A percentile compares a stretch with the other conserved stretches of the same genome.
These are phyloP conservation scores for Multifurca ochricompacta DNA, from an alignment of 768 basidiomycete genomes.

Conservation along the genomic window DNA sequence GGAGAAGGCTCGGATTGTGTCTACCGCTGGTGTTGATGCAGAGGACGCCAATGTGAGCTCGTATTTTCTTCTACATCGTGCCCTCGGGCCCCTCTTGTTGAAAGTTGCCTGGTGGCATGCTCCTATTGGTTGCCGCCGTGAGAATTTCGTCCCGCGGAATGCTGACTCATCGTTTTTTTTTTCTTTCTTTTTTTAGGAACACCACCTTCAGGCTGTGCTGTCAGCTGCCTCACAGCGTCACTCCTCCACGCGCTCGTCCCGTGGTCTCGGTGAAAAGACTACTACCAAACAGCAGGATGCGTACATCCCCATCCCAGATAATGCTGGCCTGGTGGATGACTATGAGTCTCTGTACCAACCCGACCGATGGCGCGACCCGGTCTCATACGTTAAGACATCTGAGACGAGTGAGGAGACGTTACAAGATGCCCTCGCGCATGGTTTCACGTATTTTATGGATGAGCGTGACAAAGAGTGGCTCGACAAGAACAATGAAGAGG, in stretches of 20 bases:
- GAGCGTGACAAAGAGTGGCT: conserved; percentile 96
- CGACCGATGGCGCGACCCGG: conserved; percentile 66
- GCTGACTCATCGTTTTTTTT: conserved; percentile 41
- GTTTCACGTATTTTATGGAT: conserved; percentile 89
- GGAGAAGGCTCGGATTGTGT: conserved; percentile 74
- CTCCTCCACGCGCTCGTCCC: conserved; percentile 32
- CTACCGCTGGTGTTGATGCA: conserved; percentile 81
- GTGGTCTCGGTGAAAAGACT: conserved; percentile 29
- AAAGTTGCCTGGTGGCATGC: conserved; percentile 34
- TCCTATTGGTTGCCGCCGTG: conserved; percentile 41
- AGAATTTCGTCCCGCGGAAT: conserved; percentile 42
- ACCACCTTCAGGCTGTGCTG: conserved; percentile 50
- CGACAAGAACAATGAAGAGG: conserved; percentile 81
- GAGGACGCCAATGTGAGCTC: conserved; percentile 86
- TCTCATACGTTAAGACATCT: conserved; percentile 71
- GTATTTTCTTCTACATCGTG: conserved; percentile 29
- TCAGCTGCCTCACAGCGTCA: conserved; percentile 47
- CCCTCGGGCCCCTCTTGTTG: conserved; percentile 37
- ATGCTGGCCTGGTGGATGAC: conserved; percentile 69
- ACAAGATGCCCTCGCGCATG: conserved; percentile 53
- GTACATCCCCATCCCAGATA: conserved; percentile 91
- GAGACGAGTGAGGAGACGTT: conserved; percentile 78
- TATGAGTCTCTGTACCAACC: conserved; percentile 71
- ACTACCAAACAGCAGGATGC: conserved; percentile 43
- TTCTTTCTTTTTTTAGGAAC: conserved; percentile 35